Evolutionary conservation across 148 eudicot genomes (phyloP), one percentile per base, ranked within the genome.

Genomic region (Oxyria digyna): DNA sequence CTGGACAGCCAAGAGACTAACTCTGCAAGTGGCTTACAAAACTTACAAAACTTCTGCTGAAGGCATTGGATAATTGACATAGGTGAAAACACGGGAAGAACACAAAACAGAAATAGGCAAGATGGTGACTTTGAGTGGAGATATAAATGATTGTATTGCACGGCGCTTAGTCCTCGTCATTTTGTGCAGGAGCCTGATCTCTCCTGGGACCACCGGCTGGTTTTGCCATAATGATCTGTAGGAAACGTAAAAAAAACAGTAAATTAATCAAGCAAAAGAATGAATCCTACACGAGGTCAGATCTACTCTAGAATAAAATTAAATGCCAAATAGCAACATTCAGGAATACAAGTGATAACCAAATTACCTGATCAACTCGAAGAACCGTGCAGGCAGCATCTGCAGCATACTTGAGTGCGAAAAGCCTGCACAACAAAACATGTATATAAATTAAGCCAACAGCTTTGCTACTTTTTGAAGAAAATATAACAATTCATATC

Each of bases 361-460:
- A 42, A 18, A 73, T 69, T 83, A 89, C 98, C 98, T 94, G 97
- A 78, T 94, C 98, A 21, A 94, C 96, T 49, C 91, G 83, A 67
- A 94, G 86, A 46, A 90, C 98, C 62, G 98, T 94, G 78, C 96
- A 90, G 35, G 82, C 92, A 73, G 97, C 98, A 84, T 90, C 98
- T 20, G 97, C 83, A 74, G 97, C 92, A 78, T 85, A 88, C 78
- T 90, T 94, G 24, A 90, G 88, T 24, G 98, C 97, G 74, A 88
- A 88, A 65, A 78, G 79, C 85, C 97, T 94, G 86, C 67, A 72
- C n/a, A 78, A 42, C 46, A 65, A 32, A 9, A 33, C 55, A 15
- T 27, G 1, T 14, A 29, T 57, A 14, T 57, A 57, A 57, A 24
- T 9, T 15, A 4, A 52, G 31, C 29, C 59, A 8, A 52, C 27